A percentile compares a stretch with the other conserved stretches of the same genome.
phyloP scores from a whole-genome alignment of 177 flowering plant species.

The Telopea speciosissima region DNA sequence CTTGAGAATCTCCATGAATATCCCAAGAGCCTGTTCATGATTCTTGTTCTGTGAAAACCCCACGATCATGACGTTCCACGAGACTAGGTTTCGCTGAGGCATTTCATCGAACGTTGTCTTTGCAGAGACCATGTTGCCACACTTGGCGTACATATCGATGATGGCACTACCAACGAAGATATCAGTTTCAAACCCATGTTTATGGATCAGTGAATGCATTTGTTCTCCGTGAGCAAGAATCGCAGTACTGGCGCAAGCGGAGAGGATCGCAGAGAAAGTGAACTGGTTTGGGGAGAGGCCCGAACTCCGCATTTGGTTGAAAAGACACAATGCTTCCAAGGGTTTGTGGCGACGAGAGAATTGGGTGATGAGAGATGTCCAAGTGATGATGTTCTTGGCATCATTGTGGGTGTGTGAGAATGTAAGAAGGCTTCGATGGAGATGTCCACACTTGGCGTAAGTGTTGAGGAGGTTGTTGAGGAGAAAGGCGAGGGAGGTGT shows the following conservation, averaged over 20 bases:
- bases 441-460: conserved; percentile 42
- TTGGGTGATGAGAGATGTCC: conserved; percentile 55
- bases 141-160: conserved; percentile 55
- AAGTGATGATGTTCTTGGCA: conserved; percentile 36
- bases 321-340: conserved; percentile 33
- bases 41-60: conserved; percentile 39
- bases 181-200: conserved; percentile 39
- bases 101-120: conserved; percentile 50
- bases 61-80: conserved; percentile 64
- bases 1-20: conserved; percentile 29
- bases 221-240: conserved; percentile 31
- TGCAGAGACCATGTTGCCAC: conserved; percentile 28
- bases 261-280: conserved; percentile 54
- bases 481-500: conserved; percentile 30
- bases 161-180: conserved; percentile 51
- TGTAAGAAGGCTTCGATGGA: conserved; percentile 23
- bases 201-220: conserved; percentile 39
- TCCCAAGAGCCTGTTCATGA: conserved; percentile 28
- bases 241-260: conserved; percentile 34
- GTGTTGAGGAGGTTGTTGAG: conserved; percentile 45
- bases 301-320: conserved; percentile 37
- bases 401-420: conserved; percentile 21
- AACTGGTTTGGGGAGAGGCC: conserved; percentile 45
- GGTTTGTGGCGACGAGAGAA: conserved; percentile 30
- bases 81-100: conserved; percentile 51